Conservation (phyloP, 2,329 filamentous ascomycete species). For the Thielaviopsis cerberus region DNA sequence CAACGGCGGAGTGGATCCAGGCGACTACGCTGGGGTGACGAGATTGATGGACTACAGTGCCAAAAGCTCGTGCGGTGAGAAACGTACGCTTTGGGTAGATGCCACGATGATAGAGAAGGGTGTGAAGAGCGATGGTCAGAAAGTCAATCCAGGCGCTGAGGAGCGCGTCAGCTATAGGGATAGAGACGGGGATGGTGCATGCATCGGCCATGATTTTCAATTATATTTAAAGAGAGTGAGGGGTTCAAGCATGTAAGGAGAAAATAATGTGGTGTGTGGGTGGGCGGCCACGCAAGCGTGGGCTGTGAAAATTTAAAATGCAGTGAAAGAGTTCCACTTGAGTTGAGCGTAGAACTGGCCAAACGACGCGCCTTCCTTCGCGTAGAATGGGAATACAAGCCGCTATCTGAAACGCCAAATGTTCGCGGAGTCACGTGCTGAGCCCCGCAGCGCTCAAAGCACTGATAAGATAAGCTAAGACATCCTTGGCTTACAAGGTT, state of each 20-base stretch:
- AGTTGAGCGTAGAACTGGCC: not conserved
- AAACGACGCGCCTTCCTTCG: not conserved
- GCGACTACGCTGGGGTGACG: constrained; percentile 70
- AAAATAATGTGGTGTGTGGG: no score
- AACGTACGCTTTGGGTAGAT: constrained; percentile 68
- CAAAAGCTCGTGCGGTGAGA: constrained; percentile 61
- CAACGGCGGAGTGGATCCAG: constrained; percentile 68
- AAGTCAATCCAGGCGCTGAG: constrained; percentile 59
- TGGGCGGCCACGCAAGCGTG: no score
- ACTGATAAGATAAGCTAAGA: not conserved
- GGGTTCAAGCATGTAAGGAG: no score
- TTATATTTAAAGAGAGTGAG: not conserved
- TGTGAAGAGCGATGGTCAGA: constrained; percentile 66
- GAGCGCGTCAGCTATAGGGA: constrained; percentile 33
- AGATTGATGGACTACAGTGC: constrained; percentile 67
- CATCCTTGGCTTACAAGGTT: not conserved
- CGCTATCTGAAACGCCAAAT: not conserved
- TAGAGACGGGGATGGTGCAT: constrained; percentile 16
- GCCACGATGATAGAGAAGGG: constrained; percentile 62
- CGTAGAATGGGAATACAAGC: not conserved
- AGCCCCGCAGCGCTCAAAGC: not conserved
- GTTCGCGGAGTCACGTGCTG: constrained; percentile 10
- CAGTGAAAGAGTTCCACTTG: not conserved
- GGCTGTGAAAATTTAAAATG: not conserved
- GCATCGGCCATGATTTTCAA: not conserved